Evolutionary conservation across 495 filamentous ascomycete genomes (phyloP).

Genomic region (Podospora fimiseda): DNA sequence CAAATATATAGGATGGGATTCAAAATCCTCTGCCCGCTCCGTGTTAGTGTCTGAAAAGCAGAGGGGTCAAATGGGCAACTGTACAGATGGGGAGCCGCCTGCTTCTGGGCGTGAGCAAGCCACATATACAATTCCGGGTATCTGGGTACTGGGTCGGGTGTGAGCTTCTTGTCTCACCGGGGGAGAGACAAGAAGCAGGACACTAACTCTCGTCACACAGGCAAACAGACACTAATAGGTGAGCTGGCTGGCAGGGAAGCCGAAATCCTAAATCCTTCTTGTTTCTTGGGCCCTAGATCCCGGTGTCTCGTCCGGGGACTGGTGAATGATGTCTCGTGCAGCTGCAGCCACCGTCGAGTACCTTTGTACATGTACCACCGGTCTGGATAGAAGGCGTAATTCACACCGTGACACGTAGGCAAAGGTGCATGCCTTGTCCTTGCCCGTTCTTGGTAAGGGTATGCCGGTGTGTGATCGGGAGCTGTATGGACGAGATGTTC

Average conservation of each 20-base stretch:
- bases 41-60: constrained; percentile 6
- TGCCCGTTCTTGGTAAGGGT: background rate
- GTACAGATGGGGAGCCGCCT: constrained; percentile 12
- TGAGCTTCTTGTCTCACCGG: constrained; percentile 18
- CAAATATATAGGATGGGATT: constrained; percentile 8
- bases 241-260: background rate
- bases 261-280: background rate
- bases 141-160: constrained; percentile 21
- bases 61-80: constrained; percentile 5
- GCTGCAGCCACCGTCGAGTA: constrained; percentile 18
- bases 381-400: background rate
- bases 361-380: background rate
- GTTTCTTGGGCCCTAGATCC: background rate
- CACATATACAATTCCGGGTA: constrained; percentile 22
- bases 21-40: constrained; percentile 9
- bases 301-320: background rate
- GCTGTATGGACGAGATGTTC: background rate
- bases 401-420: background rate
- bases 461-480: background rate
- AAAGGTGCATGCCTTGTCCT: background rate
- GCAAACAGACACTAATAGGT: no score
- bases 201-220: no score
- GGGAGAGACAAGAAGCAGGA: constrained; percentile 6
- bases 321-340: constrained; percentile 11
- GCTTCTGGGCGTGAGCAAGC: constrained; percentile 13